Base-by-base conservation (phyloP, 805 yeast genomes). In the Cyberlindnera petersonii region DNA sequence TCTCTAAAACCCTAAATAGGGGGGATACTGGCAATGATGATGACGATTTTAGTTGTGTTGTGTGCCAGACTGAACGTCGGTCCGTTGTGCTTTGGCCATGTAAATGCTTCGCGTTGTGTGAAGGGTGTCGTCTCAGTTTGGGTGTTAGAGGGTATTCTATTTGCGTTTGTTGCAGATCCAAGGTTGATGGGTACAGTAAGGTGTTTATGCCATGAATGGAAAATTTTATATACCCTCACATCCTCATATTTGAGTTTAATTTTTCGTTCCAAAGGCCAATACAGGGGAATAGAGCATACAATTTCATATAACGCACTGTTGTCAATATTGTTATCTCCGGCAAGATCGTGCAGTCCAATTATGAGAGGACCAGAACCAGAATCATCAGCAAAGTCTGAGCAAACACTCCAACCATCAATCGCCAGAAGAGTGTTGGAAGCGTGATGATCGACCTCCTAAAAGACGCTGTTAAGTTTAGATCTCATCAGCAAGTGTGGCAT, bases 21-120 rank as follows among this genome's bases (percentile, higher is more conserved):
- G 23, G 17, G 7, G 24, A 38, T 10, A 21, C 40, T 31, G 17
- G 35, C 9, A 28, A 40, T 13, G 59, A 58, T 3, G 64, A 59
- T 7, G 65, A 60, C 20, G 58, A 66, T 17, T 48, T 75, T 6
- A 65, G 67, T 6, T 88, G 97, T 61, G 95, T 86, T 6, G 81
- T 89, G 3, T 89, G 97, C 58, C 91, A 83, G 49, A 69, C 72
- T 5, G 77, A 82, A 42, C 74, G 78, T 5, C 69, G 96, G 48
- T 84, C 82, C 41, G 75, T 89, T 29, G 79, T 89, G 8, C 66
- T 91, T 3, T 89, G 97, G 97, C 97, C 97, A 0, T 89, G 97
- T 57, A 75, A 78, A 50, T 89, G 97, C 59, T 75, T 89, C 40
- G 88, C 95, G 0, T 68, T 89, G 5, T 89, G 97, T 60, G 96